phyloP scores from a whole-genome alignment of 108 stramenopile species.

The Nitzschia sp. region DNA sequence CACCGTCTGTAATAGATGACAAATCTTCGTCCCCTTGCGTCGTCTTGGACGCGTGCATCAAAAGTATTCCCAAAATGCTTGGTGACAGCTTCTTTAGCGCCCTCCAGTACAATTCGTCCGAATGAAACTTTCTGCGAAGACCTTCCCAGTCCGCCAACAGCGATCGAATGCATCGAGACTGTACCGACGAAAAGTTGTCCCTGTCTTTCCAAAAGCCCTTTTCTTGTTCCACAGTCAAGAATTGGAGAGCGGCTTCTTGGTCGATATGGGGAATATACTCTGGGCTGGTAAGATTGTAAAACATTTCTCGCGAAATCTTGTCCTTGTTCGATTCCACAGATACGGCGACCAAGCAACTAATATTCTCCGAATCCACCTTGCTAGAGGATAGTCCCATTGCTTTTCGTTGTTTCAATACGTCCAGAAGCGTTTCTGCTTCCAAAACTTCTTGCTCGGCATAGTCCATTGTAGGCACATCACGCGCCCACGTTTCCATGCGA shows the following conservation, averaged over 20 bases:
- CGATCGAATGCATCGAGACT: conserved; percentile 20
- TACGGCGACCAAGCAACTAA: conserved; percentile 23
- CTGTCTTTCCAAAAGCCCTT: conserved; percentile 8
- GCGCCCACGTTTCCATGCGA: not conserved
- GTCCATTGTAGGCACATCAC: not conserved
- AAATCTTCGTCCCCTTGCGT: conserved; percentile 6
- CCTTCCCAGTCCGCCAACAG: conserved; percentile 16
- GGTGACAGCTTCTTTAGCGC: conserved; percentile 4
- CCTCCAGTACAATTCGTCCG: conserved; percentile 15
- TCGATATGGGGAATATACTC: conserved; percentile 13
- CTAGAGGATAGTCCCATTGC: not conserved
- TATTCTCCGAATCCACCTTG: conserved; percentile 1
- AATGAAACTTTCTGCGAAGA: conserved; percentile 1
- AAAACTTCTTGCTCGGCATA: not conserved
- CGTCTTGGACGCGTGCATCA: conserved; percentile 17
- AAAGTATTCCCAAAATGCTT: conserved; percentile 7
- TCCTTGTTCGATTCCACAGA: conserved; percentile 5
- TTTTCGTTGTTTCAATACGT: conserved; percentile 8
- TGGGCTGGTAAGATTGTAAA: conserved; percentile 15
- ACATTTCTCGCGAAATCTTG: not conserved
- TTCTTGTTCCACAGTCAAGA: conserved; percentile 4
- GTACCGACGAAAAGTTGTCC: conserved; percentile 12
- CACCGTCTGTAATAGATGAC: not conserved
- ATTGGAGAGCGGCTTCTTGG: conserved; percentile 19
- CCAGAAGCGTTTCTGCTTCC: not conserved